A percentile compares a stretch with the other conserved stretches of the same genome.
Conservation (phyloP, 805 yeast genomes). For the Wickerhamomyces bisporus region DNA sequence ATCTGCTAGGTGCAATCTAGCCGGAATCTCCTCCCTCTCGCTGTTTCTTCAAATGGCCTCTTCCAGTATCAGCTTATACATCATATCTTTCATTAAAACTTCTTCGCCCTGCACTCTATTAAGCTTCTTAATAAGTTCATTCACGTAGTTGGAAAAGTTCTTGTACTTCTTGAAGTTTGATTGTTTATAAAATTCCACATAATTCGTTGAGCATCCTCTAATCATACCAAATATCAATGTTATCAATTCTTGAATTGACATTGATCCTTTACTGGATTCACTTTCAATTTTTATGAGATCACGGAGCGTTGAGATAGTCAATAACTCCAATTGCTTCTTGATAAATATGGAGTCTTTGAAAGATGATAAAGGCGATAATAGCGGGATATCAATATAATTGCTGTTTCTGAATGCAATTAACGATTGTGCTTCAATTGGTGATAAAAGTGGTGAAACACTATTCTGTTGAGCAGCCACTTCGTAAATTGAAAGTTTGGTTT, state of each 20-base stretch:
- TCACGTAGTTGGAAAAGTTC: constrained; percentile 21
- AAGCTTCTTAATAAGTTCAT: constrained; percentile 14
- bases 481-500: constrained; percentile 7
- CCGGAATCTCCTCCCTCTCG: too few relatives aligned
- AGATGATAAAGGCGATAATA: constrained; percentile 30
- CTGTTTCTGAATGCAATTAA: neutral
- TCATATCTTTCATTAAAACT: constrained; percentile 10
- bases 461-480: neutral
- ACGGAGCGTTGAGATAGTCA: constrained; percentile 14
- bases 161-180: constrained; percentile 11
- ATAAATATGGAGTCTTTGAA: constrained; percentile 31
- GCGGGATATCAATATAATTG: constrained; percentile 22
- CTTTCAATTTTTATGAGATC: neutral
- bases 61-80: constrained; percentile 6
- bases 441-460: neutral
- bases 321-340: constrained; percentile 31
- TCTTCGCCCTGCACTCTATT: constrained; percentile 4
- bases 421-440: constrained; percentile 3
- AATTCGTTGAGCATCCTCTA: constrained; percentile 20
- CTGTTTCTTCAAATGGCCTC: neutral
- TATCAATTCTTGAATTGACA: constrained; percentile 7
- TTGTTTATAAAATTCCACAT: constrained; percentile 19
- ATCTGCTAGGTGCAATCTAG: too few relatives aligned
- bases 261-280: neutral
- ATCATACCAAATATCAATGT: constrained; percentile 16